These are phyloP conservation scores for Phycomyces blakesleeanus DNA, from an alignment of 192 early-diverging fungal genomes.

Conservation along the genomic window DNA sequence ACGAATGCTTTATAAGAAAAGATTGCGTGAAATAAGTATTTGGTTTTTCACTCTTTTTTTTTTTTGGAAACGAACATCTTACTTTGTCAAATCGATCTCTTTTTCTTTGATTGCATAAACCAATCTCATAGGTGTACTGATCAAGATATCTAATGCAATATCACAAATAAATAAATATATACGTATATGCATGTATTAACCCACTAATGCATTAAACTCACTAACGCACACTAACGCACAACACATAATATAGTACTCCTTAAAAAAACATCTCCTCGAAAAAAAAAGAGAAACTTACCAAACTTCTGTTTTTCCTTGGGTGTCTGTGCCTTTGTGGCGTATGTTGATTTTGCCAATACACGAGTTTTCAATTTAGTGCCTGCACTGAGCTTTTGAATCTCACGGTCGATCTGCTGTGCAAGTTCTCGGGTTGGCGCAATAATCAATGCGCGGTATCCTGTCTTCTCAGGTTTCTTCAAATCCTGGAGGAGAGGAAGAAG, in stretches of 20 bases:
- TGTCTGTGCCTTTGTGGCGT: slow-evolving; percentile 60
- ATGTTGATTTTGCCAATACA: slow-evolving; percentile 81
- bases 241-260: too few relatives aligned
- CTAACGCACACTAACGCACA: too few relatives aligned
- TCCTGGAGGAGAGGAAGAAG: slow-evolving; percentile 87
- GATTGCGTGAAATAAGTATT: neutral
- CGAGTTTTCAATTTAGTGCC: slow-evolving; percentile 78
- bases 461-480: slow-evolving; percentile 73
- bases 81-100: slow-evolving; percentile 71
- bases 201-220: too few relatives aligned
- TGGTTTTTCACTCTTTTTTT: slow-evolving; percentile 7
- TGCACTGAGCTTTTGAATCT: slow-evolving; percentile 68
- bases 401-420: slow-evolving; percentile 85
- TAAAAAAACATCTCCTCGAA: too few relatives aligned
- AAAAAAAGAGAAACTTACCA: too few relatives aligned
- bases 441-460: slow-evolving; percentile 84
- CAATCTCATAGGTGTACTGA: slow-evolving; percentile 90
- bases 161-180: neutral
- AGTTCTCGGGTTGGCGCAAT: slow-evolving; percentile 95
- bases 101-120: slow-evolving; percentile 82
- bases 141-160: slow-evolving; percentile 72
- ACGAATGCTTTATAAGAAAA: slow-evolving; percentile 45
- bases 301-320: slow-evolving; percentile 67
- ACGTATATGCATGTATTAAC: too few relatives aligned
- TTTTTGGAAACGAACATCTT: slow-evolving; percentile 6